Conservation (phyloP, 2,329 filamentous ascomycete genomes). For the Teratosphaeria destructans region DNA sequence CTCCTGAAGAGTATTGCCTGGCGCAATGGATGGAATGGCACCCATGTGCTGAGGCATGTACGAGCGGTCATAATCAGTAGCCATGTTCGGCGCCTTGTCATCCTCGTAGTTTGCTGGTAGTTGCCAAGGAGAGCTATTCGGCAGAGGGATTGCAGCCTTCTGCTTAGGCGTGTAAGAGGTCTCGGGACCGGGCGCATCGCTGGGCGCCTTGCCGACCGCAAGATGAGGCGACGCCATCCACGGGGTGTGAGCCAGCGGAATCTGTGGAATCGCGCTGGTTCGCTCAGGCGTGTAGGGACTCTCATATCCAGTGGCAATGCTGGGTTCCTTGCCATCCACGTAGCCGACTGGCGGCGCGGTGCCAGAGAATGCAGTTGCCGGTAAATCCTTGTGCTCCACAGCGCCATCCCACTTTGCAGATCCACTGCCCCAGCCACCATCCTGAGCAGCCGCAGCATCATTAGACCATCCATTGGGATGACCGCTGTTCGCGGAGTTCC, state of each 20-base stretch:
- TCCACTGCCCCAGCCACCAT: background rate
- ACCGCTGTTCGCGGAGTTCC: background rate
- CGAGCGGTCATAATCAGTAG: background rate
- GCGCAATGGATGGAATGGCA: too few species aligned
- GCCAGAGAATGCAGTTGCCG: background rate
- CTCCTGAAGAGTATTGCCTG: too few species aligned
- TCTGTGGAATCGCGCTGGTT: too few species aligned
- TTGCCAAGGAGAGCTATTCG: too few species aligned
- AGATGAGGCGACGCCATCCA: too few species aligned
- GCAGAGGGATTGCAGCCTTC: too few species aligned
- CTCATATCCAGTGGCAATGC: background rate
- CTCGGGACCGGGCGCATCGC: too few species aligned
- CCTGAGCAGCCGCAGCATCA: background rate
- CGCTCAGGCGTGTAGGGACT: background rate
- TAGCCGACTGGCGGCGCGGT: background rate
- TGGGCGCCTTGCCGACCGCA: too few species aligned
- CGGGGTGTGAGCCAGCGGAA: too few species aligned
- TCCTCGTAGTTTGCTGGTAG: background rate
- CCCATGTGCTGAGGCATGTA: background rate
- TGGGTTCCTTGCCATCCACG: background rate
- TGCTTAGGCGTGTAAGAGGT: too few species aligned
- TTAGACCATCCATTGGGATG: background rate
- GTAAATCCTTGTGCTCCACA: background rate
- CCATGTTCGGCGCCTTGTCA: background rate
- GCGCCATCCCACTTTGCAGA: background rate